Base-by-base conservation (phyloP, 2,329 filamentous ascomycete species). In the Colletotrichum chrysophilum region DNA sequence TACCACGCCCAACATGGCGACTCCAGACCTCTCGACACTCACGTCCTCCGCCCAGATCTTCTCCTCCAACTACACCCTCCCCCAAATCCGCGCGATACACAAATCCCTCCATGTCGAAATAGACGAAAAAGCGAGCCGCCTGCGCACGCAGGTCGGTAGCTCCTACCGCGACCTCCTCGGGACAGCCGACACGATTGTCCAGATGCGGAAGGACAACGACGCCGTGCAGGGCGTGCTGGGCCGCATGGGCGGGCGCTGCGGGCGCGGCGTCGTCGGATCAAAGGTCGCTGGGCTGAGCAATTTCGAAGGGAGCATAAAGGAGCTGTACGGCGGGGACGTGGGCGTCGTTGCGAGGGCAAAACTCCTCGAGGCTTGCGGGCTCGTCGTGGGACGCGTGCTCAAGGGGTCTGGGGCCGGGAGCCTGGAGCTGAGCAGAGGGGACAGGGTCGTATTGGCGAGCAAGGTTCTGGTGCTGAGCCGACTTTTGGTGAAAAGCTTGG, bases 131-230 rank as follows among this genome's bases (percentile, higher is more conserved):
- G 88, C 91, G 38, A 87, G 86, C 66, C 91, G 91, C 36, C 87
- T 93, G 80, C 91, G 92, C 79, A 92, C 89, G 21, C 90, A 92
- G 82, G 92, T 93, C 76, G 92, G 92, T 78, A 88, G 87, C 74
- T 92, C 90, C 81, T 98, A 98, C 85, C 94, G 96, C 79, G 95
- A 97, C 80, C 92, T 98, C 10, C 92, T 98, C 30, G 95, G 95
- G 68, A 98, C 96, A 0, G 96, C 96, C 70, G 96, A 98, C 85
- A 93, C 93, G n/a, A 98, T 98, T 79, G 94, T 98, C 70, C 91
- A 93, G 76, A 98, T 98, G 95, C 94, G 95, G 79, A 86, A 85
- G 52, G 93, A 96, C 82, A 96, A 97, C 86, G 91, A 93, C 76
- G 86, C 88, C 14, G 93, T 95, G 18, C 95, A 98, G 84, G 87